These are phyloP conservation scores for Phaeoacremonium minimum DNA, from an alignment of 2,329 filamentous ascomycete species.

Conservation along the genomic window DNA sequence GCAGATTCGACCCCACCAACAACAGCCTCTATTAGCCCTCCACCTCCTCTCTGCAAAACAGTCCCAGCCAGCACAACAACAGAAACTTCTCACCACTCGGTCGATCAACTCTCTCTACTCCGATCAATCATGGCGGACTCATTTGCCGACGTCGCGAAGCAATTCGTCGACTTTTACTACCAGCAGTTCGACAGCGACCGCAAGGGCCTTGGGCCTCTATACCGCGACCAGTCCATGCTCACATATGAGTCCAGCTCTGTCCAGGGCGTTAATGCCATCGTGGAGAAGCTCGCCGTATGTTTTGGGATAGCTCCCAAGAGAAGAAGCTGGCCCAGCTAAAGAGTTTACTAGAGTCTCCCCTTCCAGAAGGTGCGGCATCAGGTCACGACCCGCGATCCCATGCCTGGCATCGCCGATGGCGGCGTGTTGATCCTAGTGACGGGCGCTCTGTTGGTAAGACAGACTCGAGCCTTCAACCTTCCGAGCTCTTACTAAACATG, in stretches of 20 bases:
- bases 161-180: constrained; percentile 50
- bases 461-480: neutral
- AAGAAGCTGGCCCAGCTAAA: constrained; percentile 1
- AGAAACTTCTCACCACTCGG: too few species aligned
- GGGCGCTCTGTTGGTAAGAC: constrained; percentile 28
- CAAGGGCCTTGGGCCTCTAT: constrained; percentile 52
- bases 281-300: constrained; percentile 62
- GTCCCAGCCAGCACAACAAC: too few species aligned
- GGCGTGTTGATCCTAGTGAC: constrained; percentile 67
- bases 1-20: neutral
- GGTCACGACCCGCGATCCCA: constrained; percentile 65
- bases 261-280: constrained; percentile 52
- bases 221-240: constrained; percentile 68
- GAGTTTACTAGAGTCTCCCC: constrained; percentile 48
- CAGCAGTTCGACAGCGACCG: constrained; percentile 63
- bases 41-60: neutral
- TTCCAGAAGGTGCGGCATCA: constrained; percentile 65
- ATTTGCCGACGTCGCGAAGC: constrained; percentile 12
- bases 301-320: neutral
- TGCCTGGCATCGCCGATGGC: constrained; percentile 52
- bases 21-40: neutral
- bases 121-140: constrained; percentile 13
- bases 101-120: too few species aligned
- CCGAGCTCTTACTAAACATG: neutral
- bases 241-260: constrained; percentile 61